A percentile compares a stretch with the other conserved stretches of the same genome.
Conservation (phyloP, 768 basidiomycete species). For the Russula sp. region DNA sequence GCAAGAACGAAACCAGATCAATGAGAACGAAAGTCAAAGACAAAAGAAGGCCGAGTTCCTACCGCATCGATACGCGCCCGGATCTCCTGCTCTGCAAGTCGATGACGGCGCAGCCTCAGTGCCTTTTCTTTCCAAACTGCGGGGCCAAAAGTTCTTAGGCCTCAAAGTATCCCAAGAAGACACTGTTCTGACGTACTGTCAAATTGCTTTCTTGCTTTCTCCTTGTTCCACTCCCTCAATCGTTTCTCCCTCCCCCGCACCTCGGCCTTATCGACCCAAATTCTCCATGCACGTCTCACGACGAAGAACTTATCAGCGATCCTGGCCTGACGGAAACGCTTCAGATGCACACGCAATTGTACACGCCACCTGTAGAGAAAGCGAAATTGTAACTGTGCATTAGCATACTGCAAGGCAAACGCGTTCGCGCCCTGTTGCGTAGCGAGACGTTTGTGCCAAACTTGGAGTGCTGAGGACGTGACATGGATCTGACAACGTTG, state of each 20-base stretch:
- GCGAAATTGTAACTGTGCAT: constrained; percentile 41
- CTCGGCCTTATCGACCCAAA: constrained; percentile 48
- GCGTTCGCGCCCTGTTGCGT: constrained; percentile 47
- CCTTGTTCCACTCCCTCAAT: constrained; percentile 44
- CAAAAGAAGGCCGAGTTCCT: neutral
- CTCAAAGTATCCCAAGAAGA: neutral
- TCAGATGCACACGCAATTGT: constrained; percentile 48
- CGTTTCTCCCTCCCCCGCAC: constrained; percentile 46
- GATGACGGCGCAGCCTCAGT: constrained; percentile 24
- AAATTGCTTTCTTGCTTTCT: constrained; percentile 40
- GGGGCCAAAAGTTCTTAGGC: constrained; percentile 10
- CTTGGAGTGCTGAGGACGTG: constrained; percentile 40
- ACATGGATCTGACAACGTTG: constrained; percentile 44
- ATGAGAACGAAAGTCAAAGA: constrained; percentile 11
- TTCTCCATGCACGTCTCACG: constrained; percentile 46
- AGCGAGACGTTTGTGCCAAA: constrained; percentile 46
- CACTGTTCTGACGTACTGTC: constrained; percentile 34
- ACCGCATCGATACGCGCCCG: constrained; percentile 16
- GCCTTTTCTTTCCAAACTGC: constrained; percentile 28
- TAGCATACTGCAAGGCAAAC: constrained; percentile 52
- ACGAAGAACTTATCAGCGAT: constrained; percentile 52
- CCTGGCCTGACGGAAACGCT: constrained; percentile 53
- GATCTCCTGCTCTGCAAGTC: constrained; percentile 27
- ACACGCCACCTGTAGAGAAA: constrained; percentile 56
- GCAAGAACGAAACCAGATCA: neutral